These are phyloP conservation scores for Zygoascus bituminiphila DNA, from an alignment of 805 yeast species.

Conservation along the genomic window DNA sequence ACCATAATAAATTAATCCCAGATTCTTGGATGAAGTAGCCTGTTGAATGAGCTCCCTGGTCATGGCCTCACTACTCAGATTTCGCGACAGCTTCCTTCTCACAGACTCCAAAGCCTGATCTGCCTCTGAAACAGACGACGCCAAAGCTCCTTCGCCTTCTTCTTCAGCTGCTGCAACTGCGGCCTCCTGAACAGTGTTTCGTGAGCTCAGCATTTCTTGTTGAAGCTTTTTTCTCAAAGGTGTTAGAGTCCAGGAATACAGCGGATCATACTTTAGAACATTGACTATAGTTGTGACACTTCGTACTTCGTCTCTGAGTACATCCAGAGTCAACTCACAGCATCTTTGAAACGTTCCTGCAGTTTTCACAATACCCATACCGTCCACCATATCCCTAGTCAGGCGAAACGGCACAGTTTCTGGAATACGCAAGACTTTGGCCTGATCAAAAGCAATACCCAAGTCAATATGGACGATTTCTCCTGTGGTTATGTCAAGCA, in stretches of 20 bases:
- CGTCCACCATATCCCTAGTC: conserved; percentile 86
- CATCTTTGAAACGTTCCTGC: conserved; percentile 67
- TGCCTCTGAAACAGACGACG: conserved; percentile 57
- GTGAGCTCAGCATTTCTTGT: conserved; percentile 50
- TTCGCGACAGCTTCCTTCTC: conserved; percentile 59
- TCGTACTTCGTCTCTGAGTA: conserved; percentile 55
- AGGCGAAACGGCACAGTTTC: conserved; percentile 91
- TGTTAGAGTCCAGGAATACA: conserved; percentile 61
- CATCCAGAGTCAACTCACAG: conserved; percentile 65
- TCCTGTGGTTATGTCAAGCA: conserved; percentile 73
- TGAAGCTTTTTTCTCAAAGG: conserved; percentile 37
- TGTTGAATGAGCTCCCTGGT: conserved; percentile 73
- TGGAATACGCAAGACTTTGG: conserved; percentile 73
- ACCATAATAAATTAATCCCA: conserved; percentile 65
- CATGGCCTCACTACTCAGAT: conserved; percentile 72
- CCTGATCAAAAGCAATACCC: conserved; percentile 96
- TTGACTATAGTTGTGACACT: conserved; percentile 75
- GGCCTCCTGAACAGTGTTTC: conserved; percentile 29
- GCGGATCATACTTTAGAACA: conserved; percentile 84
- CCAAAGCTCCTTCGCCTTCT: conserved; percentile 28
- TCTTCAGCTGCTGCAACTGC: conserved; percentile 59
- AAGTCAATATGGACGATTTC: conserved; percentile 94
- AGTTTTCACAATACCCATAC: conserved; percentile 80
- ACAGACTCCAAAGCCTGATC: conserved; percentile 70
- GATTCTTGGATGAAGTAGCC: conserved; percentile 58